Evolutionary conservation across 352 stramenopile genomes (phyloP), one percentile per base, ranked within the genome.

Genomic region (Phytophthora podocarpi): DNA sequence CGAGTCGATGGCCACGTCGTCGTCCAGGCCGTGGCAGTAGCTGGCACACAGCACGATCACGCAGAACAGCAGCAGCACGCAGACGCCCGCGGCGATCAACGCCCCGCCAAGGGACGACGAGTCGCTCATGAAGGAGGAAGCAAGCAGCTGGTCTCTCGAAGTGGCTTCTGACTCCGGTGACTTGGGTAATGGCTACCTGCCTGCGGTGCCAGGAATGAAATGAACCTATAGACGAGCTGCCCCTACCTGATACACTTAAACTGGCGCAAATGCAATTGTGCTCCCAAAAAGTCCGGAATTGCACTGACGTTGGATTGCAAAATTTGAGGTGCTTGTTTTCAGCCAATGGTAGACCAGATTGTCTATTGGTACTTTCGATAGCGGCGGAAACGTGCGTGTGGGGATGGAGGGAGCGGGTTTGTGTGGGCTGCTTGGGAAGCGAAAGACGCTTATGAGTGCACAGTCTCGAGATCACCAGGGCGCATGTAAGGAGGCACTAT

Each of bases 41-140:
- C 59, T 69, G 27, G 73, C 70, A 40, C 66, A 87, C 42, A 80
- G 5, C 12, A 85, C 61, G 23, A 85, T 62, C 15, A 68, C 31
- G 36, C 72, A 85, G 59, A 87, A 83, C 18, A 85, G 43, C n/a
- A 87, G 32, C 56, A 87, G 59, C 16, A 83, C 66, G 15, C 48
- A 61, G 10, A 35, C 64, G 8, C 59, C 72, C 15, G 74, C 64
- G 35, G 51, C 63, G 56, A 77, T 67, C 23, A 80, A 40, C 35
- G 66, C 68, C 18, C 57, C 64, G 26, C 55, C 59, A 11, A 80
- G 43, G 5, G 67, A 65, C 48, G 63, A 74, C 36, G 54, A 52
- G 51, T 72, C 64, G 42, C 43, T 60, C 71, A 76, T 76, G 15
- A 31, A n/a, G n/a, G n/a, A n/a, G n/a, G n/a, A n/a, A n/a, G n/a